These are phyloP conservation scores for Pneumocystis wakefieldiae DNA, from an alignment of 1,139 yeast genomes.

Conservation along the genomic window DNA sequence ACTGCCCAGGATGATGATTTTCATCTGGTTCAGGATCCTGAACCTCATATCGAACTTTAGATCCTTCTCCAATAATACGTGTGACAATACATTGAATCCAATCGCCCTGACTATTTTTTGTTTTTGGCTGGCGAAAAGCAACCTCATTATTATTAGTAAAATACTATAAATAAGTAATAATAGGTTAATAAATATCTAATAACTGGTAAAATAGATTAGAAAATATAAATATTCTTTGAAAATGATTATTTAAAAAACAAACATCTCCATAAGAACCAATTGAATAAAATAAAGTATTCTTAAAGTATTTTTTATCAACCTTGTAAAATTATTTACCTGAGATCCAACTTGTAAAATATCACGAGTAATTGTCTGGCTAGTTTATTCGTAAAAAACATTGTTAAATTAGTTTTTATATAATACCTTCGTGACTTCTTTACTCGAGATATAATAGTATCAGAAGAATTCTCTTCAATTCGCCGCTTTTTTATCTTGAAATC, in stretches of 20 bases:
- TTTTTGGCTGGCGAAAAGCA: conserved; percentile 52
- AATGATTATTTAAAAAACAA: too few relatives aligned
- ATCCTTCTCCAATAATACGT: conserved; percentile 60
- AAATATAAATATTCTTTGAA: too few relatives aligned
- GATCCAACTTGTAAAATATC: background rate
- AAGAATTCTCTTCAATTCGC: conserved; percentile 12
- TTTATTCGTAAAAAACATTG: background rate
- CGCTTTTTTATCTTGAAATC: conserved; percentile 16
- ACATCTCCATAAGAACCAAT: background rate
- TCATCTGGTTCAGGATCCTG: conserved; percentile 98
- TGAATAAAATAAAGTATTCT: background rate
- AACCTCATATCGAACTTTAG: conserved; percentile 51
- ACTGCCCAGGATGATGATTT: conserved; percentile 71
- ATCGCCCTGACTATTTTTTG: conserved; percentile 45
- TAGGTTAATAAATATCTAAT: conserved; percentile 1
- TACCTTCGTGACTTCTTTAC: conserved; percentile 13
- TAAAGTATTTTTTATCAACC: conserved; percentile 5
- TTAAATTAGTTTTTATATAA: background rate
- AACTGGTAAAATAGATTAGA: background rate
- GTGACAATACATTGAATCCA: conserved; percentile 96
- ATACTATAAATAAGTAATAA: background rate
- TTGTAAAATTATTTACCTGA: conserved; percentile 9
- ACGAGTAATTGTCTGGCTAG: background rate
- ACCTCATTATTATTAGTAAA: conserved; percentile 27
- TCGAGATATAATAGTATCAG: conserved; percentile 8